Evolutionary conservation across 129 eudicot species (phyloP).

Genomic region (Sambucus nigra): DNA sequence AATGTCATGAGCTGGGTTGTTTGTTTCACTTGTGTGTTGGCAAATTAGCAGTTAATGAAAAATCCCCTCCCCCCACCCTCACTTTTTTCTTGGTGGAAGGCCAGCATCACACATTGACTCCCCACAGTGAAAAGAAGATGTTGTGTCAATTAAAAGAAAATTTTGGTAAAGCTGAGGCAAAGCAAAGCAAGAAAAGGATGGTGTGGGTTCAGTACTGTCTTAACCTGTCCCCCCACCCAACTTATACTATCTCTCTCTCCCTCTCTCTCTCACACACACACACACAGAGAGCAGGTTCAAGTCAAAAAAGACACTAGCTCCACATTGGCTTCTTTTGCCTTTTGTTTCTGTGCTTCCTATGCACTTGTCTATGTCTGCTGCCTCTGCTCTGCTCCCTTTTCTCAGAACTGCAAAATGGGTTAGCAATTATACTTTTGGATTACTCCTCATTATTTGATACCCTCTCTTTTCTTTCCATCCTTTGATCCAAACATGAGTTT

Average conservation of each 20-base stretch:
- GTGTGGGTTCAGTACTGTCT: conserved; percentile 60
- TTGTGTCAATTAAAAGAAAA: conserved; percentile 2
- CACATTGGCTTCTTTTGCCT: conserved; percentile 37
- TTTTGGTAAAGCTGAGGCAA: conserved; percentile 6
- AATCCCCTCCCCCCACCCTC: no score
- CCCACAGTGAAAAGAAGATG: conserved; percentile 7
- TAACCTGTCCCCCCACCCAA: conserved; percentile 51
- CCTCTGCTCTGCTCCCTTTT: conserved; percentile 31
- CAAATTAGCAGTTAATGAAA: conserved; percentile 3
- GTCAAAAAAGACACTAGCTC: conserved; percentile 29
- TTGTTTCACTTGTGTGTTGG: no score
- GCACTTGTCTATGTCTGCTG: conserved; percentile 48
- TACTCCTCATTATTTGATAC: conserved; percentile 48
- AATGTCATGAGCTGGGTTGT: no score
- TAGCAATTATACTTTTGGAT: conserved; percentile 57
- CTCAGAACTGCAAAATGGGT: conserved; percentile 53
- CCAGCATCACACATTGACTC: no score
- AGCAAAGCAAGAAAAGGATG: conserved; percentile 9
- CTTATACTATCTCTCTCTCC: conserved; percentile 16
- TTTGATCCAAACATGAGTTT: conserved; percentile 27
- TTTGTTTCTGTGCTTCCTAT: conserved; percentile 37
- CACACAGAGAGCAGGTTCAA: no score
- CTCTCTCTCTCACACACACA: conserved; percentile 20
- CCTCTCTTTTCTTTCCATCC: no score
- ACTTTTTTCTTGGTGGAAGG: conserved; percentile 13